Base-by-base conservation (phyloP, 768 basidiomycete species). In the Sporobolomyces roseus region DNA sequence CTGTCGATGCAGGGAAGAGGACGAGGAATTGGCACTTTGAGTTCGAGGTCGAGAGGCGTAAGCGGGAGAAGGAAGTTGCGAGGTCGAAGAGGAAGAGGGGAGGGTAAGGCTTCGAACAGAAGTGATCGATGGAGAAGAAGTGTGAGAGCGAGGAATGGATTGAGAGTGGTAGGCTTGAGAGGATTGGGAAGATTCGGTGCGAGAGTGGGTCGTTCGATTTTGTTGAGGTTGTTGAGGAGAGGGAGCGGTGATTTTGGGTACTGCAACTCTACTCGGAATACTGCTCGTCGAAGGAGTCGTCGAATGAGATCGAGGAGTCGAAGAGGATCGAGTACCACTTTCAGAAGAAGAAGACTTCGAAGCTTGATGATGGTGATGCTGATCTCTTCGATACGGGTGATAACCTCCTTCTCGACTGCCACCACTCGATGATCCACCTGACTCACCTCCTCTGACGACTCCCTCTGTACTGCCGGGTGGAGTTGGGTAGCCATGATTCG, bases 401-500 rank as follows among this genome's bases (percentile, higher is more conserved):
- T 65, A 72, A 25, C 63, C 71, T 16, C 61, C 65, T 29, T 43
- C 54, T 10, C 49, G 21, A 29, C 66, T 50, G 4, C 33, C 63
- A 17, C 52, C 45, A 32, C 33, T 43, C 4, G 67, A 68, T 19
- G 61, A 65, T 9, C 63, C 65, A 7, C 60, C 49, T 30, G 56
- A 56, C 35, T 68, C 67, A 19, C 55, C 67, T 30, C 67, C 67
- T 49, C 61, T 36, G 3, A 46, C 14, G 3, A 30, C 36, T 2
- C 71, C 66, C 17, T 72, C 66, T 46, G 51, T 52, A 60, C 54
- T 63, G 17, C 59, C 63, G 4, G 71, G 71, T 25, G 71, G 71
- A 7, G 71, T 68, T 1, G 66, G 66, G 60, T 72, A 68, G 19
- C 71, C 71, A 49, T 68, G 69, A n/a, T n/a, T n/a, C 30, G 30